Percentiles rank a stretch among this genome's conserved stretches.
These are phyloP conservation scores for Fusarium clavum DNA, from an alignment of 2,329 filamentous ascomycete genomes.

Conservation along the genomic window DNA sequence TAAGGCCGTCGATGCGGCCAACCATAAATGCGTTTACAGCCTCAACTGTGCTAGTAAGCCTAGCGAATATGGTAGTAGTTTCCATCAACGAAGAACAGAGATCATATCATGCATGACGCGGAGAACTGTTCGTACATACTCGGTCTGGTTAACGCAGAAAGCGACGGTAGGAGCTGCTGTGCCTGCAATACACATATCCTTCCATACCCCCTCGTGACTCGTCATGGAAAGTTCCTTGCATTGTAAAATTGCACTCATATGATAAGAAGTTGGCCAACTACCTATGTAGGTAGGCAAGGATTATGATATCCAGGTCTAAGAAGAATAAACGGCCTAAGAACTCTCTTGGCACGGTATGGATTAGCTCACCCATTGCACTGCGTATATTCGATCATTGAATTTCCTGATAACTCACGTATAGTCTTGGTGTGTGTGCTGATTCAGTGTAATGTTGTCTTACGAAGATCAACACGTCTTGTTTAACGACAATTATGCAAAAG, in stretches of 20 bases:
- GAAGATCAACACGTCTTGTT: neutral
- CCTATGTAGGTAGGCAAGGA: neutral
- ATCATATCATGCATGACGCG: neutral
- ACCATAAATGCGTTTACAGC: constrained; percentile 44
- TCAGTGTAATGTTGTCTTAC: neutral
- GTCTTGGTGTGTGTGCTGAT: neutral
- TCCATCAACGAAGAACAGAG: neutral
- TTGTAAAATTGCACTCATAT: neutral
- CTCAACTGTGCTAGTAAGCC: neutral
- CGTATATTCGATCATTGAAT: neutral
- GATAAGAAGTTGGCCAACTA: neutral
- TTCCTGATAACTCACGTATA: neutral
- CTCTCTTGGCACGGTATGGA: neutral
- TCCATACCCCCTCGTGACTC: neutral
- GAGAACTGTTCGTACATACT: neutral
- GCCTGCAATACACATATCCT: neutral
- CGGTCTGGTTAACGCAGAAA: neutral
- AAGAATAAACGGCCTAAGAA: neutral
- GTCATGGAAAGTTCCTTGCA: neutral
- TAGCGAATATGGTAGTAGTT: neutral
- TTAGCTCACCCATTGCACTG: neutral
- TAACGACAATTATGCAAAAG: neutral
- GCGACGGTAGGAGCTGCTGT: neutral
- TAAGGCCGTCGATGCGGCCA: constrained; percentile 45
- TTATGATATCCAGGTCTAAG: neutral